phyloP scores from a whole-genome alignment of 345 rosid genomes.

The Ceriops zippeliana region DNA sequence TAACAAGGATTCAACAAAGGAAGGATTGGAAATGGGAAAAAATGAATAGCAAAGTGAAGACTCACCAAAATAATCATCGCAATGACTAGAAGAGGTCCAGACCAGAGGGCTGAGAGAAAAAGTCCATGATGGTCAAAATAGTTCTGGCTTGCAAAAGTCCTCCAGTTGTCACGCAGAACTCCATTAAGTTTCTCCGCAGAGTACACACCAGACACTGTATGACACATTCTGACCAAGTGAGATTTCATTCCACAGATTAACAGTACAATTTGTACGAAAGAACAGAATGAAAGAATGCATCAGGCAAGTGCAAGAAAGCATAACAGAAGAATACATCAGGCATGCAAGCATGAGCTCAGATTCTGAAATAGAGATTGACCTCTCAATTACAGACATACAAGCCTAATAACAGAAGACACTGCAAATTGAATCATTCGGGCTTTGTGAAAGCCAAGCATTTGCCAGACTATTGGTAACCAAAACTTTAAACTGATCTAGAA shows the following conservation, averaged over 20 bases:
- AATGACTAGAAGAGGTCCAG: conserved; percentile 83
- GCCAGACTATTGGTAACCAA: neutral
- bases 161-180: conserved; percentile 64
- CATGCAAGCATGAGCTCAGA: neutral
- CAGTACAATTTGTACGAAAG: neutral
- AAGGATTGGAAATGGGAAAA: conserved; percentile 1
- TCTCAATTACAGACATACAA: neutral
- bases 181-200: conserved; percentile 76
- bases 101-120: conserved; percentile 84
- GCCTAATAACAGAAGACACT: neutral
- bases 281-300: neutral
- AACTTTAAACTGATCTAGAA: neutral
- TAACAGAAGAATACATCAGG: neutral
- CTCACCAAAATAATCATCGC: conserved; percentile 81
- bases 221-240: conserved; percentile 11
- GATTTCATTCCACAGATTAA: neutral
- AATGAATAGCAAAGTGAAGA: conserved; percentile 8
- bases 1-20: neutral
- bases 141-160: conserved; percentile 79
- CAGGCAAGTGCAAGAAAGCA: neutral
- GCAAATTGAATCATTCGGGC: neutral
- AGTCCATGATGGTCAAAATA: conserved; percentile 84
- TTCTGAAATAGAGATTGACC: neutral
- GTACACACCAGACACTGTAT: conserved; percentile 84
- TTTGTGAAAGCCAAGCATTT: neutral